Percentiles rank a stretch among this genome's conserved stretches.
These are phyloP conservation scores for Blepharisma undulans DNA, from an alignment of 169 alveolate species.

Conservation along the genomic window DNA sequence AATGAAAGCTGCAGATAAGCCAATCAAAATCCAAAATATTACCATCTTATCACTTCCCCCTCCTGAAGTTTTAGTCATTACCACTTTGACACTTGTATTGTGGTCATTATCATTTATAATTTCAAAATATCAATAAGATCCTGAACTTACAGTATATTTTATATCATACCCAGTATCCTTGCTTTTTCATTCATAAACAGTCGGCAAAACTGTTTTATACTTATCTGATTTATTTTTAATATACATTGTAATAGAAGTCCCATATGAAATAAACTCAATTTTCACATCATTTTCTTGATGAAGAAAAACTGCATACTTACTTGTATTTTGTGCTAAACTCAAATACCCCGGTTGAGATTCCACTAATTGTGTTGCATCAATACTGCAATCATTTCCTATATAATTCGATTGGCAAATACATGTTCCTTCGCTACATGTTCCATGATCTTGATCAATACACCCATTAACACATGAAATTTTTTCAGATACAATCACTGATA, in stretches of 20 bases:
- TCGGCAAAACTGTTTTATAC: not conserved
- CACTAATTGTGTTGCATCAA: not conserved
- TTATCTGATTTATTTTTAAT: not conserved
- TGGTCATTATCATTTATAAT: not conserved
- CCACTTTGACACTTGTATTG: not conserved
- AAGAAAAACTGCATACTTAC: not conserved
- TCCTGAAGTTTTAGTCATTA: not conserved
- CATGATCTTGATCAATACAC: not conserved
- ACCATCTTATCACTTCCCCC: not conserved
- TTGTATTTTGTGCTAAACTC: not conserved
- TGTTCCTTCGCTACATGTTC: not conserved
- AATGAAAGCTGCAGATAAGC: not conserved
- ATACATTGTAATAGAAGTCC: not conserved
- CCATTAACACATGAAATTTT: too few relatives aligned
- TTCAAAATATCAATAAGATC: not conserved
- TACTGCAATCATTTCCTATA: not conserved
- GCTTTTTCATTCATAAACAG: not conserved
- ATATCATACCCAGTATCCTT: not conserved
- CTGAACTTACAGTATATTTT: not conserved
- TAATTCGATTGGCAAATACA: not conserved
- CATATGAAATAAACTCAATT: not conserved
- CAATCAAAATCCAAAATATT: not conserved
- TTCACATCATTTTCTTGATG: not conserved
- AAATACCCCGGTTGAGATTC: not conserved
- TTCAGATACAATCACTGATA: too few relatives aligned